A percentile compares a stretch with the other conserved stretches of the same genome.
Evolutionary conservation across 148 eudicot genomes (phyloP).

Genomic region (Vaccinium darrowii): DNA sequence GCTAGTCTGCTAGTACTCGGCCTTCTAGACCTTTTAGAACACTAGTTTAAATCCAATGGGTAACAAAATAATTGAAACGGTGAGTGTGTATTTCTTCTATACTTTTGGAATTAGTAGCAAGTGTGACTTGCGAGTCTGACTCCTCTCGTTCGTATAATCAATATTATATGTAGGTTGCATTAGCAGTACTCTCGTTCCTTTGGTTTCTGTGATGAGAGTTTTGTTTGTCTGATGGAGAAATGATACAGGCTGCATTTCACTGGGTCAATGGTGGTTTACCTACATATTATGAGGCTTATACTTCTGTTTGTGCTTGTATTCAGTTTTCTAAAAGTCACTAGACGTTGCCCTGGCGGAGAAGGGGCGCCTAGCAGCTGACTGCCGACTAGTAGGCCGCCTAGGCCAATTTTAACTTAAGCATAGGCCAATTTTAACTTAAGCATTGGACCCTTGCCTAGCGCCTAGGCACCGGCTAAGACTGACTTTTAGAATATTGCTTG

Average conservation of each 20-base stretch:
- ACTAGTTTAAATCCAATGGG: neutral
- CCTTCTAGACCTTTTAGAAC: no score
- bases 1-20: no score
- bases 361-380: no score
- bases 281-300: neutral
- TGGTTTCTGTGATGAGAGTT: neutral
- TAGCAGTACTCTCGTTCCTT: neutral
- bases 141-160: neutral
- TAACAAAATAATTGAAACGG: neutral
- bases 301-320: neutral
- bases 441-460: no score
- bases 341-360: neutral
- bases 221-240: neutral
- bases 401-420: no score
- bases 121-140: neutral
- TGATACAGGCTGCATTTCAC: neutral
- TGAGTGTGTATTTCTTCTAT: neutral
- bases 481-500: no score
- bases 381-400: no score
- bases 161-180: no score
- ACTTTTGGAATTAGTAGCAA: neutral
- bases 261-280: neutral
- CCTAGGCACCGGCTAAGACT: no score
- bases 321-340: no score
- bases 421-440: no score